A percentile compares a stretch with the other conserved stretches of the same genome.
Evolutionary conservation across 2,329 filamentous ascomycete species (phyloP).

Genomic region (Aspergillus proliferans): DNA sequence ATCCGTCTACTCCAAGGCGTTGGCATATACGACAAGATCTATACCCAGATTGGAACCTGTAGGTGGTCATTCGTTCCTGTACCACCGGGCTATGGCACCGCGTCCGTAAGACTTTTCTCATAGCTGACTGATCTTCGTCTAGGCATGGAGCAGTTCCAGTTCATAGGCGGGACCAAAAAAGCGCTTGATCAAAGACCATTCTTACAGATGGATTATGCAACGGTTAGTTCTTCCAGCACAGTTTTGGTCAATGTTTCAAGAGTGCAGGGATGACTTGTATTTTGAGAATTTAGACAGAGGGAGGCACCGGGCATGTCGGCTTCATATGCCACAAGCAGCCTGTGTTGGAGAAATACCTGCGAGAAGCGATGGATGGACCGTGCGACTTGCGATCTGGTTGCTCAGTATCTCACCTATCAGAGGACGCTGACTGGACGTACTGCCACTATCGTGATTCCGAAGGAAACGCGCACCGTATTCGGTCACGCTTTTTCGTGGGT

Average conservation of each 20-base stretch:
- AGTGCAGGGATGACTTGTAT: neutral
- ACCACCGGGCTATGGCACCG: no score
- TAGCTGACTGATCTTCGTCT: no score
- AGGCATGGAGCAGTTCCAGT: slow-evolving; percentile 20
- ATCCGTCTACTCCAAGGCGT: slow-evolving; percentile 24
- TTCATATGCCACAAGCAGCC: slow-evolving; percentile 28
- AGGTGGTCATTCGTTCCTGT: neutral
- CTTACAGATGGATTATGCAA: slow-evolving; percentile 17
- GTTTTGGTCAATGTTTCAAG: neutral
- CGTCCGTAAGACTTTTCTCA: no score
- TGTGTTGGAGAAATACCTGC: slow-evolving; percentile 19
- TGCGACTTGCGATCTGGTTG: slow-evolving; percentile 13
- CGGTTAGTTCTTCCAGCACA: slow-evolving; percentile 3
- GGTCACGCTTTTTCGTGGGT: slow-evolving; percentile 33
- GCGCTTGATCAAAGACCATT: slow-evolving; percentile 17
- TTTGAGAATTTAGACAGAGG: slow-evolving; percentile 12
- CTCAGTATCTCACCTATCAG: slow-evolving; percentile 9
- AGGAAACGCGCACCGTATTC: slow-evolving; percentile 12
- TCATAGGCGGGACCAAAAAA: slow-evolving; percentile 16
- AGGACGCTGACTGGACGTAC: slow-evolving; percentile 10
- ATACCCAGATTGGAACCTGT: slow-evolving; percentile 23
- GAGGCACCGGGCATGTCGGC: slow-evolving; percentile 24
- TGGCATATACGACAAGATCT: slow-evolving; percentile 22
- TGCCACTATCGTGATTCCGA: slow-evolving; percentile 14
- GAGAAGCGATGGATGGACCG: slow-evolving; percentile 8